These are phyloP conservation scores for Cyclostephanos tholiformis DNA, from an alignment of 108 stramenopile genomes.

Conservation along the genomic window DNA sequence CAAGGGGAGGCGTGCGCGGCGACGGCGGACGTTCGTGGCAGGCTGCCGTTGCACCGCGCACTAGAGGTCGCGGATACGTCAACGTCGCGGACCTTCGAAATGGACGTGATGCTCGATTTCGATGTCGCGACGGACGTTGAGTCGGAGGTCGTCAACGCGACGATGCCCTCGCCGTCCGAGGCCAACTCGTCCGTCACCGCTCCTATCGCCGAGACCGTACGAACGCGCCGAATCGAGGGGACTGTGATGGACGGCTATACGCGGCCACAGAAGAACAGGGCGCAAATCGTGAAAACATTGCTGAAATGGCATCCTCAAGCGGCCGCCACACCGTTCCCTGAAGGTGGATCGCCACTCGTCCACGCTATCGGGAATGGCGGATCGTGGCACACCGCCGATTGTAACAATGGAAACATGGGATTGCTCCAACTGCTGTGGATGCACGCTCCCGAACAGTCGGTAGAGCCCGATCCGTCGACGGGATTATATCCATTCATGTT, in stretches of 20 bases:
- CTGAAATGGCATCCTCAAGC: constrained; percentile 30
- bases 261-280: constrained; percentile 25
- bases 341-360: constrained; percentile 28
- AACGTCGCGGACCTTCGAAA: background rate
- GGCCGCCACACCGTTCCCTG: constrained; percentile 22
- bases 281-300: constrained; percentile 14
- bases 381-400: constrained; percentile 21
- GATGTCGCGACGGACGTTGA: background rate
- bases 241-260: background rate
- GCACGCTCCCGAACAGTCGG: constrained; percentile 15
- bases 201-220: background rate
- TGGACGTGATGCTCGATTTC: background rate
- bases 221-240: background rate
- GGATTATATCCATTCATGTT: constrained; percentile 73
- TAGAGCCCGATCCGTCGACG: constrained; percentile 47
- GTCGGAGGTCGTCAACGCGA: too few species aligned
- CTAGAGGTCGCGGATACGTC: constrained; percentile 4
- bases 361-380: constrained; percentile 27
- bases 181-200: too few species aligned
- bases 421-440: constrained; percentile 26
- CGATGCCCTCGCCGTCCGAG: too few species aligned
- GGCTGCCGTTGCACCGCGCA: constrained; percentile 34
- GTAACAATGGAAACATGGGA: constrained; percentile 5
- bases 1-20: constrained; percentile 23
- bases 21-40: constrained; percentile 15